phyloP scores from a whole-genome alignment of 208 protist genomes.

The Trypanosoma caninum region DNA sequence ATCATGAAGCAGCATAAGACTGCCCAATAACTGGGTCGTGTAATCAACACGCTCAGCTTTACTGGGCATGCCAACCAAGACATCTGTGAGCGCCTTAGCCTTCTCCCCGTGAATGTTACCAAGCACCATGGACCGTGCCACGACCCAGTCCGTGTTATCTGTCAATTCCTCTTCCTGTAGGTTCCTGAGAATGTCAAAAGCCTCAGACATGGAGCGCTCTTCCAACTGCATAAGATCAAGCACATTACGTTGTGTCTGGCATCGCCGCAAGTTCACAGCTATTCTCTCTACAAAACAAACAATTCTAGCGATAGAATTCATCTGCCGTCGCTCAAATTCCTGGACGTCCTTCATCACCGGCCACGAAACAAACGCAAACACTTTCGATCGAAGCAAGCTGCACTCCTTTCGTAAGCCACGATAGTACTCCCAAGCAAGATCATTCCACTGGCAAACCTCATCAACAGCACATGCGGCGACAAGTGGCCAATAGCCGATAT shows the following conservation, averaged over 20 bases:
- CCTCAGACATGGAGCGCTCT: constrained; percentile 24
- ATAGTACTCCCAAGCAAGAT: constrained; percentile 52
- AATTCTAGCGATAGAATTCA: constrained; percentile 53
- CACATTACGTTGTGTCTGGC: constrained; percentile 82
- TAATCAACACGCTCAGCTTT: constrained; percentile 30
- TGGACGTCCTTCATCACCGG: constrained; percentile 78
- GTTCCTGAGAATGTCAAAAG: constrained; percentile 18
- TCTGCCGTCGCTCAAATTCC: constrained; percentile 57
- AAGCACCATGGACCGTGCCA: constrained; percentile 58
- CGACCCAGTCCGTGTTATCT: constrained; percentile 81
- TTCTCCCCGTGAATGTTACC: constrained; percentile 68
- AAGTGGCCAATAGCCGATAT: constrained; percentile 83
- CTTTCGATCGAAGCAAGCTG: constrained; percentile 73
- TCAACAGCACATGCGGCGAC: constrained; percentile 47
- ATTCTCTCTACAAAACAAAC: constrained; percentile 42
- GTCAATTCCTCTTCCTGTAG: constrained; percentile 21
- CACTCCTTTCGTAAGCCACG: constrained; percentile 51
- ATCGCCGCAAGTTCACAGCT: constrained; percentile 38
- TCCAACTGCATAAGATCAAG: constrained; percentile 49
- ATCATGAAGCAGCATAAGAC: constrained; percentile 71
- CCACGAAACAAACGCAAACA: constrained; percentile 80
- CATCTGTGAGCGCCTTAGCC: constrained; percentile 45
- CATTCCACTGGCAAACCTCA: constrained; percentile 56
- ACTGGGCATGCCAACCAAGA: constrained; percentile 47
- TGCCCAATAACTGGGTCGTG: constrained; percentile 45